Base-by-base conservation (phyloP, 192 early-diverging fungal species). In the Backusella parvicylindrica region DNA sequence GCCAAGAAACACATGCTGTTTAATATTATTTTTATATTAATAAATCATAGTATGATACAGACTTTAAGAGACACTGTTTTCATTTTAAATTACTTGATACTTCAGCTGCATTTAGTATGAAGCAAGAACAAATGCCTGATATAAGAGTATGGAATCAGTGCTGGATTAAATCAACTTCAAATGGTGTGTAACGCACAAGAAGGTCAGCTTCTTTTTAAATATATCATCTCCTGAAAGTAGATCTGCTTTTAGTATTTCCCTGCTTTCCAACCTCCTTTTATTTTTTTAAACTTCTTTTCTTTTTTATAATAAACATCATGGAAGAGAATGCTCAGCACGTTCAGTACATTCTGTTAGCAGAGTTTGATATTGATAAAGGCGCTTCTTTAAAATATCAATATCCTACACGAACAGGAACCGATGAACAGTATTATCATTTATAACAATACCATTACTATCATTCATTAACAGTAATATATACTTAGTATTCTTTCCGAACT, bases 291-390 rank as follows among this genome's bases (percentile, higher is more conserved):
- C 43, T n/a, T 47, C 16, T 47, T 47, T 47, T 47, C 18, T 6
- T 47, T 47, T n/a, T n/a, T 47, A 47, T 47, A 18, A 47, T n/a
- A 47, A n/a, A 47, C 16, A 47, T 5, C 43, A 60, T 60, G 53
- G 26, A 28, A 12, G 53, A 26, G 11, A 60, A 60, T 60, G 0
- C 11, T 43, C 23, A 65, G 12, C 88, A 94, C 86, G 92, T 95
- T 71, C 89, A 92, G 65, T 92, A 92, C 73, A 94, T 98, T 79
- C 88, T 98, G 32, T 84, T 96, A 23, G 96, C 96, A 76, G 96
- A 98, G 80, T 98, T 98, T 74, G 95, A 98, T 79, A 97, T 98
- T 74, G 96, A 98, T 85, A 93, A 91, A 72, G 96, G 96, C 21
- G 91, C 96, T 1, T 89, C 89, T 3, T 84, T 98, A 64, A 88